Evolutionary conservation across 495 filamentous ascomycete species (phyloP).

Genomic region (Podospora fimiseda): DNA sequence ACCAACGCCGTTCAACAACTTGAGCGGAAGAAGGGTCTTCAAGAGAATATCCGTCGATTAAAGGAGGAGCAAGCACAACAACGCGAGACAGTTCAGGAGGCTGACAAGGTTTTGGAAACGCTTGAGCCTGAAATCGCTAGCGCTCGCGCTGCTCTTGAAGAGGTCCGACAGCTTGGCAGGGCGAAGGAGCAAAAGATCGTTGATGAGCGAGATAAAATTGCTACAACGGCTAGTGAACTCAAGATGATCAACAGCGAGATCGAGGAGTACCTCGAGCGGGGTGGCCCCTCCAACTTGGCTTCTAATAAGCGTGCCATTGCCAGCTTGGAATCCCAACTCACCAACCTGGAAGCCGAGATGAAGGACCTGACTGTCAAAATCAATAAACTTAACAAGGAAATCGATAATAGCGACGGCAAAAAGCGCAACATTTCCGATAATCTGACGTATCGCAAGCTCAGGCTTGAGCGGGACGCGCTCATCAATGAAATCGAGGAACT

Average conservation of each 20-base stretch:
- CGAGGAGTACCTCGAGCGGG: conserved; percentile 68
- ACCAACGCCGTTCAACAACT: conserved; percentile 63
- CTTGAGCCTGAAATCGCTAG: conserved; percentile 68
- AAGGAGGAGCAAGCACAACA: conserved; percentile 61
- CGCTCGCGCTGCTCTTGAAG: conserved; percentile 66
- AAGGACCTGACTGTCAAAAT: conserved; percentile 56
- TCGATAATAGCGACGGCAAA: conserved; percentile 69
- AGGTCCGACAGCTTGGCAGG: conserved; percentile 64
- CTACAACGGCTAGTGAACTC: conserved; percentile 68
- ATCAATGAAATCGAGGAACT: conserved; percentile 66
- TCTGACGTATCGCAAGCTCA: conserved; percentile 69
- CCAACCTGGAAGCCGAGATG: conserved; percentile 60
- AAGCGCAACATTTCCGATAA: conserved; percentile 83
- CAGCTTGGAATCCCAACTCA: conserved; percentile 57
- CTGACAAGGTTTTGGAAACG: conserved; percentile 62
- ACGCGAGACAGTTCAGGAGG: conserved; percentile 56
- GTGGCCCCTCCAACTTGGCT: conserved; percentile 65
- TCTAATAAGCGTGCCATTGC: conserved; percentile 64
- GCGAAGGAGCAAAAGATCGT: conserved; percentile 67
- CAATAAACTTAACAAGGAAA: conserved; percentile 71
- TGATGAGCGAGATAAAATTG: conserved; percentile 61
- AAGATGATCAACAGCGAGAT: conserved; percentile 70
- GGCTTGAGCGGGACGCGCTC: conserved; percentile 59
- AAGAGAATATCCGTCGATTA: conserved; percentile 63
- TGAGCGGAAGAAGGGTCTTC: conserved; percentile 65